Base-by-base conservation (phyloP, 306 rosid species). In the Psophocarpus tetragonolobus region DNA sequence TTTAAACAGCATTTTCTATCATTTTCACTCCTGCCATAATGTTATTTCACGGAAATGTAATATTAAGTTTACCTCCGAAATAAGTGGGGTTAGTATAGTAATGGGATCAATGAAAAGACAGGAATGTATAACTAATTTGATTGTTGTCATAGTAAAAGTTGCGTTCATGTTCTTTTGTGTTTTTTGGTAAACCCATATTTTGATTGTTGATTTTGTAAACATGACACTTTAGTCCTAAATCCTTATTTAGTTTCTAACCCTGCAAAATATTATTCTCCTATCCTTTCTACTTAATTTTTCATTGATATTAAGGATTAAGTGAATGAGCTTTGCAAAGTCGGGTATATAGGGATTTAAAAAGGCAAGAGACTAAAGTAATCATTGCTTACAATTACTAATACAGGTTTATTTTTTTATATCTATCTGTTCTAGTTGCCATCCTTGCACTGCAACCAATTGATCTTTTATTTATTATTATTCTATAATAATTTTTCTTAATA, bases 11-110 rank as follows among this genome's bases (percentile, higher is more conserved):
- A 68, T 60, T 51, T 14, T 63, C 70, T 75, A 24, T 48, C 18
- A 71, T 3, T 48, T 35, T 73, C 78, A 57, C 73, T 53, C 56
- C 82, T 84, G 41, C 38, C 41, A 60, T 54, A 26, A 48, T 44
- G 38, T 41, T 61, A 29, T 38, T 79, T 15, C 20, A 14, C n/a
- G 14, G 20, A 33, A 26, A 24, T 48, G 39, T 42, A 38, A 45
- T 71, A 70, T 51, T 58, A 74, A 48, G 60, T 51, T 57, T 77
- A 30, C 65, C 51, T 30, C 18, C 39, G 44, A 80, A 54, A 74
- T 48, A 64, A 74, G 44, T 62, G 38, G 60, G 69, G 69, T 9
- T 33, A 4, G 51, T 35, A 53, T 33, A 4, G 51, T 35, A 53
- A 33, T 60, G 75, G 79, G 64, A 38, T 42, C 62, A 44, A 44